Conservation (phyloP, 345 rosid species). For the Lumnitzera littorea region DNA sequence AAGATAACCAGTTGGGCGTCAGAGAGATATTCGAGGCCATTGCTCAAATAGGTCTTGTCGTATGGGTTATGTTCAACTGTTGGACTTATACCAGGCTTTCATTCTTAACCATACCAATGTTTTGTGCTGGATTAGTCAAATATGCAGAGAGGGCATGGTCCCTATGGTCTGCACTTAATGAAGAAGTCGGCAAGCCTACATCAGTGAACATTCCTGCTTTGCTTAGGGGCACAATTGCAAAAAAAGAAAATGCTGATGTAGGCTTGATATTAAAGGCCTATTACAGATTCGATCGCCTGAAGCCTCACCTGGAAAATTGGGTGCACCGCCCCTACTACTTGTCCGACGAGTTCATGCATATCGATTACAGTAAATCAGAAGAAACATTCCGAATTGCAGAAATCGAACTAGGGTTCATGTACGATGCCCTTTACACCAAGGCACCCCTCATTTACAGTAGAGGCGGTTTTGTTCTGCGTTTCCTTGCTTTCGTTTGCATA, state of each 20-base stretch:
- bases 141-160: slow-evolving; percentile 3
- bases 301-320: slow-evolving; percentile 17
- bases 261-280: slow-evolving; percentile 8
- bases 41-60: slow-evolving; percentile 17
- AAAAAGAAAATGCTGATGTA: neutral
- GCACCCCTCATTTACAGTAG: neutral
- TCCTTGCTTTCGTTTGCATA: neutral
- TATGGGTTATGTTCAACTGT: slow-evolving; percentile 11
- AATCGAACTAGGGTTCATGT: slow-evolving; percentile 7
- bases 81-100: slow-evolving; percentile 11
- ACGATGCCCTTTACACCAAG: slow-evolving; percentile 14
- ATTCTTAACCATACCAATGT: slow-evolving; percentile 4
- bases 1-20: slow-evolving; percentile 31
- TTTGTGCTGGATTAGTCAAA: neutral
- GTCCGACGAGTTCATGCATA: neutral
- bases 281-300: slow-evolving; percentile 10
- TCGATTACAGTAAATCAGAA: neutral
- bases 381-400: slow-evolving; percentile 10
- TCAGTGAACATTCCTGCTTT: neutral
- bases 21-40: slow-evolving; percentile 24
- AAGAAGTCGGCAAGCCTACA: neutral
- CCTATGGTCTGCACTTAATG: slow-evolving; percentile 1
- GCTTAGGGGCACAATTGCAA: no score
- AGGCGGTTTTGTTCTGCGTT: slow-evolving; percentile 1
- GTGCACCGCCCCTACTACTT: slow-evolving; percentile 11